A percentile compares a stretch with the other conserved stretches of the same genome.
phyloP scores from a whole-genome alignment of 2,329 filamentous ascomycete species.

The Fusarium chaquense region DNA sequence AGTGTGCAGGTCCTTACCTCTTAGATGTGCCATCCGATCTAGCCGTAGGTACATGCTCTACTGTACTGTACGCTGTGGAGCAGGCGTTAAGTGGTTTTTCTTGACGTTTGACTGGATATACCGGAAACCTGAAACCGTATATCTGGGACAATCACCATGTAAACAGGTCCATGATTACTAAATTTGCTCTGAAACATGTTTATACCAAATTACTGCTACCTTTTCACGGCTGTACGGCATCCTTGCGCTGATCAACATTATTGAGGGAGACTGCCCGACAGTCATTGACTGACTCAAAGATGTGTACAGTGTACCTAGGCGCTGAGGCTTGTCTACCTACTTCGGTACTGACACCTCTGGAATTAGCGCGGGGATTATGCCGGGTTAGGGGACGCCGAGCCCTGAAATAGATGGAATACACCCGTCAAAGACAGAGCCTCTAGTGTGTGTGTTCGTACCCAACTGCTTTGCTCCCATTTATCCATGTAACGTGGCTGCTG shows the following conservation, averaged over 20 bases:
- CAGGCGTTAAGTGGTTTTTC: neutral
- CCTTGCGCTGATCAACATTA: constrained; percentile 7
- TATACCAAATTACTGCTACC: neutral
- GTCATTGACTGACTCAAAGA: neutral
- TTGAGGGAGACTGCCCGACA: neutral
- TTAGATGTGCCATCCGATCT: constrained; percentile 32
- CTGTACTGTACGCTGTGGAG: neutral
- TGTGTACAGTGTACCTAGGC: neutral
- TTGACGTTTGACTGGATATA: neutral
- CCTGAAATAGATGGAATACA: constrained; percentile 3
- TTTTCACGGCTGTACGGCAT: neutral
- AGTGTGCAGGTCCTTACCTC: constrained; percentile 17
- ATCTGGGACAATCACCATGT: neutral
- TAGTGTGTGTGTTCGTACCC: neutral
- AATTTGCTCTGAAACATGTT: constrained; percentile 16
- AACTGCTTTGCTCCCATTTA: neutral
- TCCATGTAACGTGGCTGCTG: constrained; percentile 8
- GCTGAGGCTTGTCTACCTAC: neutral
- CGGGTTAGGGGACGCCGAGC: neutral
- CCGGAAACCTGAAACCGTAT: constrained; percentile 20
- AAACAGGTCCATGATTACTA: neutral
- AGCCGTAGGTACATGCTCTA: constrained; percentile 10
- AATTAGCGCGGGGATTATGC: neutral
- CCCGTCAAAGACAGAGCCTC: neutral
- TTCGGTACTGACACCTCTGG: no score